Evolutionary conservation across 2,329 filamentous ascomycete genomes (phyloP).

Genomic region (Huntiella decipiens): DNA sequence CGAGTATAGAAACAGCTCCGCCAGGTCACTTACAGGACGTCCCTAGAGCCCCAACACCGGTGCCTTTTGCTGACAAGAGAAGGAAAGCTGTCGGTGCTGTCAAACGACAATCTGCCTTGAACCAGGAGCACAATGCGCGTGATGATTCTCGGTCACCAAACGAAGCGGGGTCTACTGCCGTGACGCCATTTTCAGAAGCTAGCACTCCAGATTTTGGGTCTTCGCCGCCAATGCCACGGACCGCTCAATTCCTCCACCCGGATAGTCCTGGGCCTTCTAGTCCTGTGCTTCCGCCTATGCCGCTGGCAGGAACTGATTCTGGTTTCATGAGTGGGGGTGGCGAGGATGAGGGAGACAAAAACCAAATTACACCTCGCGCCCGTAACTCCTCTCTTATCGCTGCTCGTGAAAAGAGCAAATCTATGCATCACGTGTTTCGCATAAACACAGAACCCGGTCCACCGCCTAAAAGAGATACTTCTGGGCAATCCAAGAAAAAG

Average conservation of each 20-base stretch:
- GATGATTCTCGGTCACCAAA: constrained; percentile 37
- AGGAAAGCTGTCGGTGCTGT: constrained; percentile 21
- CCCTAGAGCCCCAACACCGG: constrained; percentile 60
- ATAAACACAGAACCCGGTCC: constrained; percentile 5
- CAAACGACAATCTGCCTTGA: constrained; percentile 41
- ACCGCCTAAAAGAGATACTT: background rate
- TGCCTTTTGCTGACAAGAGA: constrained; percentile 26
- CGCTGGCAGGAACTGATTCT: constrained; percentile 48
- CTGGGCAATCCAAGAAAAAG: constrained; percentile 4
- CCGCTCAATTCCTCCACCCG: constrained; percentile 28
- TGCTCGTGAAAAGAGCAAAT: constrained; percentile 7
- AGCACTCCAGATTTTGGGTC: constrained; percentile 75
- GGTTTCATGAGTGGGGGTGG: constrained; percentile 70
- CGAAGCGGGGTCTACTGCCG: constrained; percentile 26
- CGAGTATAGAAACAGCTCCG: constrained; percentile 26
- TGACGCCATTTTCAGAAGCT: constrained; percentile 35
- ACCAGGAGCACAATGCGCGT: constrained; percentile 30
- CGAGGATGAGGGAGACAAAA: constrained; percentile 40
- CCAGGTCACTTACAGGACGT: constrained; percentile 45
- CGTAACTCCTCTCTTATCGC: constrained; percentile 2
- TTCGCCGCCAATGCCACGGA: constrained; percentile 64
- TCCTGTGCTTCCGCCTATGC: constrained; percentile 50
- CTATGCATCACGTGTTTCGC: constrained; percentile 10
- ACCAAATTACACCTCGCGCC: constrained; percentile 5
- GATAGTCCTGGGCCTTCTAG: constrained; percentile 59